Conservation (phyloP, 2,329 filamentous ascomycete genomes). For the Xenosphaeropsis pyriputrescens region DNA sequence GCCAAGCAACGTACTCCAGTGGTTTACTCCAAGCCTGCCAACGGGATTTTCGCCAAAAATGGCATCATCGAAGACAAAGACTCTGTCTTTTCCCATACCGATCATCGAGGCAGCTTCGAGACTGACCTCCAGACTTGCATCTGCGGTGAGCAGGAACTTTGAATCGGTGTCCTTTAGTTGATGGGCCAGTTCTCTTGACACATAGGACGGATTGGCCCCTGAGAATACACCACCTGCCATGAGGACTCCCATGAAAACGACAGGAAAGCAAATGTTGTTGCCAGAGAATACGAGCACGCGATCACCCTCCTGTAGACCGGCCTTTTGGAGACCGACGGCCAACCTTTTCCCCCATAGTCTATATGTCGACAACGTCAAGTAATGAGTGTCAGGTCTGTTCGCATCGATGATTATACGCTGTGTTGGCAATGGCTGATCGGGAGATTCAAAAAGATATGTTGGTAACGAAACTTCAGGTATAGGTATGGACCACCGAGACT, state of each 20-base stretch:
- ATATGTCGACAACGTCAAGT: constrained; percentile 47
- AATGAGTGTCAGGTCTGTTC: constrained; percentile 49
- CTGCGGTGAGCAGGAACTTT: constrained; percentile 49
- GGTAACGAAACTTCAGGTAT: constrained; percentile 22
- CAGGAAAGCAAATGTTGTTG: constrained; percentile 60
- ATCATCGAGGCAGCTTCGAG: constrained; percentile 47
- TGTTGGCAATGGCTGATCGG: constrained; percentile 26
- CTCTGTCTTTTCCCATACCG: constrained; percentile 33
- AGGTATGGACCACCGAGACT: not conserved
- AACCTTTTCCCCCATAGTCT: constrained; percentile 60
- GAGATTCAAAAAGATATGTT: constrained; percentile 38
- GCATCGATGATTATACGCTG: constrained; percentile 45
- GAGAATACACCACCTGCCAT: constrained; percentile 72
- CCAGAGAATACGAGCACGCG: constrained; percentile 60
- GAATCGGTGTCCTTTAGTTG: constrained; percentile 61
- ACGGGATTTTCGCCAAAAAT: constrained; percentile 26
- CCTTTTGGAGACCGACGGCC: constrained; percentile 48
- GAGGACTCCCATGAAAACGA: constrained; percentile 55
- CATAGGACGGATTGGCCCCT: constrained; percentile 58
- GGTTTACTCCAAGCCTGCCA: constrained; percentile 26
- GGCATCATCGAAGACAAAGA: constrained; percentile 53
- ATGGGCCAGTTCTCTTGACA: constrained; percentile 57
- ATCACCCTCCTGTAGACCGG: constrained; percentile 52
- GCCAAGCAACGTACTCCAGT: constrained; percentile 51
- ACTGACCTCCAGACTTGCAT: constrained; percentile 42